phyloP scores from a whole-genome alignment of 306 rosid genomes.

The Dalbergia cultrata region DNA sequence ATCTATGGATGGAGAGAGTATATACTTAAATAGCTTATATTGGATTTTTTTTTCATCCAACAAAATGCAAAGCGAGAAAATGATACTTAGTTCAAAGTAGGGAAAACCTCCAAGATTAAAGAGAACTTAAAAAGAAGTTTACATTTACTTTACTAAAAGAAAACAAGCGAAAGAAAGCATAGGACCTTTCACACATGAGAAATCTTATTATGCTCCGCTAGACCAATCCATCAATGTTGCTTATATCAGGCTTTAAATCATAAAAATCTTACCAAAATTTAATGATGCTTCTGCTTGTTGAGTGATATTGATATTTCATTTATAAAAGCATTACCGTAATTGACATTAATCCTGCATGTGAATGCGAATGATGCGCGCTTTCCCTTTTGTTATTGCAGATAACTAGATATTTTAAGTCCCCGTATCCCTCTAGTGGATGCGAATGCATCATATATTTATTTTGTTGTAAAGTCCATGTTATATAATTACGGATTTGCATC shows the following conservation, averaged over 20 bases:
- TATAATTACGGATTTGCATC: background rate
- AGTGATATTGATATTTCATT: background rate
- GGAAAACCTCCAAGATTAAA: too few species aligned
- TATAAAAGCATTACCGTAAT: background rate
- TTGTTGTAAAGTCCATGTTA: conserved; percentile 6
- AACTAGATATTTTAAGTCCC: conserved; percentile 16
- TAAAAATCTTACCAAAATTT: background rate
- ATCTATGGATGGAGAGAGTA: too few species aligned
- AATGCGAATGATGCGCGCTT: background rate
- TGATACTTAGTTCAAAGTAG: too few species aligned
- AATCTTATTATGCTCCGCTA: too few species aligned
- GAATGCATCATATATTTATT: background rate
- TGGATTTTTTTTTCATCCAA: too few species aligned
- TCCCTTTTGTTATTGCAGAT: background rate
- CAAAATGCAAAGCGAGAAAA: too few species aligned
- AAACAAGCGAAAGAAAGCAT: too few species aligned
- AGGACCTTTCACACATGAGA: too few species aligned
- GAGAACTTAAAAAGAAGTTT: too few species aligned
- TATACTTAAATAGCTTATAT: too few species aligned
- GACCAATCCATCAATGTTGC: too few species aligned
- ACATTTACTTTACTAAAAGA: too few species aligned
- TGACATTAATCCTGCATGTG: background rate
- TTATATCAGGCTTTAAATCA: background rate
- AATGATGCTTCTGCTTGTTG: background rate
- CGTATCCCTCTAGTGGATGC: conserved; percentile 7